Evolutionary conservation across 441 rosid species (phyloP), one percentile per base, ranked within the genome.

Genomic region (Gossypium trilobum): DNA sequence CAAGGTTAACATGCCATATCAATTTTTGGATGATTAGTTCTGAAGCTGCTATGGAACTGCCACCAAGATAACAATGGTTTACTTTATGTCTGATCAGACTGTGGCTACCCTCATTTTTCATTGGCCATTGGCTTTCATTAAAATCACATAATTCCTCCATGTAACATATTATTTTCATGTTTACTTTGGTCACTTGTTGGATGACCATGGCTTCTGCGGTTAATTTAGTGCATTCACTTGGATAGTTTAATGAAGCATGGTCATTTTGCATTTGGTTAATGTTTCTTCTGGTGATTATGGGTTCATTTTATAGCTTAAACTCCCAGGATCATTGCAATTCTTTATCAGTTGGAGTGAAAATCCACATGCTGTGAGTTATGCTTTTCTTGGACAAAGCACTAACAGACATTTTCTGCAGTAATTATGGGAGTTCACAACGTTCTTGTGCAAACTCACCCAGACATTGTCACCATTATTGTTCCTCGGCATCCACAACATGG

Each of bases 401-500:
- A 50, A 68, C 59, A 29, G 39, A 25, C 27, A 29, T 51, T 16
- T 68, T 22, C 48, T 68, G 84, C 92, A 94, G 99, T 90, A 72
- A 81, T 92, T 66, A 82, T 92, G 79, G 88, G 80, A 75, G 90
- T 86, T 66, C 96, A 92, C 82, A 70, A 79, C 65, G 64, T 77
- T 76, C 89, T 94, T 75, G 66, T 82, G 72, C 81, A 80, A 65
- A 78, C 74, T 72, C 82, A 84, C 84, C 85, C 90, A 17, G 83
- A 85, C 75, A 77, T 88, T 31, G 58, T 90, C 76, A 86, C 90
- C 31, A 83, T 94, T 39, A 80, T 92, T 64, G 97, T 83, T 68
- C 97, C 99, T 78, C 91, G 97, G 27, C 83, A 94, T 82, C 95
- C 95, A 33, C 85, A 85, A 60, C 92, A 87, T 78, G 97, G 90